These are phyloP conservation scores for Goffeauzyma gilvescens DNA, from an alignment of 768 basidiomycete species.

Conservation along the genomic window DNA sequence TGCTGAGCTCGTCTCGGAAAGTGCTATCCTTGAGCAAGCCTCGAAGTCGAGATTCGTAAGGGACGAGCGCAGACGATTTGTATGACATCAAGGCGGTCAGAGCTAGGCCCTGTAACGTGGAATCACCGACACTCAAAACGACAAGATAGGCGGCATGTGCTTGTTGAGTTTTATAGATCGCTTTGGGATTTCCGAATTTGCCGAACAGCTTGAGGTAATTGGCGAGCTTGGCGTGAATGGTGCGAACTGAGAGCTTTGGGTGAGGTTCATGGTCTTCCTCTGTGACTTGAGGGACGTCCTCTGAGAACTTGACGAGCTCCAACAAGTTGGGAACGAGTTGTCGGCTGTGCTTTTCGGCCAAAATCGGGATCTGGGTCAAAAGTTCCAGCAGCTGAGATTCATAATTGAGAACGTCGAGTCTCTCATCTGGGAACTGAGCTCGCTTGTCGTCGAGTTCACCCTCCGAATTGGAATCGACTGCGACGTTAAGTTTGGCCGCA, in stretches of 20 bases:
- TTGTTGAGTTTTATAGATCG: constrained; percentile 48
- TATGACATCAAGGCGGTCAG: constrained; percentile 66
- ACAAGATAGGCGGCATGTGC: constrained; percentile 49
- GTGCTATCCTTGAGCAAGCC: constrained; percentile 61
- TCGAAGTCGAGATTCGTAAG: constrained; percentile 48
- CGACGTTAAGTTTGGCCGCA: constrained; percentile 14
- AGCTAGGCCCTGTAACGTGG: constrained; percentile 51
- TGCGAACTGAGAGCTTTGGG: constrained; percentile 15
- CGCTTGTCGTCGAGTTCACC: constrained; percentile 31
- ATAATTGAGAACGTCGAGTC: constrained; percentile 57
- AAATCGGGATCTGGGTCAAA: constrained; percentile 46
- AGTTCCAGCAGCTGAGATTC: constrained; percentile 59
- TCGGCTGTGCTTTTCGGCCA: constrained; percentile 73
- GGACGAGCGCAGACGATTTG: constrained; percentile 43
- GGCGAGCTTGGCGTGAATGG: constrained; percentile 36
- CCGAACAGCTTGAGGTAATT: constrained; percentile 70
- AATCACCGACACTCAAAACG: constrained; percentile 72
- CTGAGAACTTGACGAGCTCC: constrained; percentile 28
- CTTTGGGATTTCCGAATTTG: constrained; percentile 85
- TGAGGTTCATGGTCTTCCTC: constrained; percentile 14
- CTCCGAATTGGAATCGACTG: constrained; percentile 16
- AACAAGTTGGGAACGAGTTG: constrained; percentile 76
- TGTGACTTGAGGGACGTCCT: constrained; percentile 1
- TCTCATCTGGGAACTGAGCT: no score
- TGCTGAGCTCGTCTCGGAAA: constrained; percentile 72